Conservation (phyloP, 2,329 filamentous ascomycete genomes). For the Colletotrichum chlorophyti region DNA sequence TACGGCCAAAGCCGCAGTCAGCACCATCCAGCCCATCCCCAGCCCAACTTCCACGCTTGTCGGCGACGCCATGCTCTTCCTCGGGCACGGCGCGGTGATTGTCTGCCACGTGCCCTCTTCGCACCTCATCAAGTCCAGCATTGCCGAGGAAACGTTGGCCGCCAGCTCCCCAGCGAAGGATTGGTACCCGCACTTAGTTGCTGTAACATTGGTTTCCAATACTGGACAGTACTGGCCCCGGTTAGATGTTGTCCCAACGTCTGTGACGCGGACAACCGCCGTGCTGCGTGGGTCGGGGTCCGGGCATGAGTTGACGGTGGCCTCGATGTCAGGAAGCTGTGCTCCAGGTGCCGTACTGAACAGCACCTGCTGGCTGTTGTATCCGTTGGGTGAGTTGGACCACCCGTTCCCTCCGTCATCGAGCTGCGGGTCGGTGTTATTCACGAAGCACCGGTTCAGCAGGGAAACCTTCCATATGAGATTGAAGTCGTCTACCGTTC, state of each 20-base stretch:
- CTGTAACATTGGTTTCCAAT: neutral
- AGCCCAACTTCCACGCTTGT: too few species aligned
- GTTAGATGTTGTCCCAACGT: neutral
- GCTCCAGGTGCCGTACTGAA: slow-evolving; percentile 1
- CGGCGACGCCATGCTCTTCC: neutral
- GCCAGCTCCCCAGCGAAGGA: neutral
- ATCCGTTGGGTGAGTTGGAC: neutral
- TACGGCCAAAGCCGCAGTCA: too few species aligned
- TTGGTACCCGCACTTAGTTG: neutral
- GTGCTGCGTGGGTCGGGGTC: neutral
- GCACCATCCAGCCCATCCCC: too few species aligned
- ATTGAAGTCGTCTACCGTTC: neutral
- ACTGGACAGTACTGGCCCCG: neutral
- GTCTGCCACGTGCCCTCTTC: slow-evolving; percentile 7
- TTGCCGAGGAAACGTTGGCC: neutral
- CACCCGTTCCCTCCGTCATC: neutral
- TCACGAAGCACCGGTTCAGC: neutral
- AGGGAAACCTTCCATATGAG: neutral
- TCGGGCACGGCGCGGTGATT: neutral
- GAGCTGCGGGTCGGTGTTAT: neutral
- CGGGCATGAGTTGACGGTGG: neutral
- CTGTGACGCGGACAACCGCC: neutral
- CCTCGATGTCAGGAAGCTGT: neutral
- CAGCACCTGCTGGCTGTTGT: neutral
- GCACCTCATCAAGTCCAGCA: neutral